Evolutionary conservation across 2,329 filamentous ascomycete species (phyloP), one percentile per base, ranked within the genome.

Genomic region (Neonectria punicea): DNA sequence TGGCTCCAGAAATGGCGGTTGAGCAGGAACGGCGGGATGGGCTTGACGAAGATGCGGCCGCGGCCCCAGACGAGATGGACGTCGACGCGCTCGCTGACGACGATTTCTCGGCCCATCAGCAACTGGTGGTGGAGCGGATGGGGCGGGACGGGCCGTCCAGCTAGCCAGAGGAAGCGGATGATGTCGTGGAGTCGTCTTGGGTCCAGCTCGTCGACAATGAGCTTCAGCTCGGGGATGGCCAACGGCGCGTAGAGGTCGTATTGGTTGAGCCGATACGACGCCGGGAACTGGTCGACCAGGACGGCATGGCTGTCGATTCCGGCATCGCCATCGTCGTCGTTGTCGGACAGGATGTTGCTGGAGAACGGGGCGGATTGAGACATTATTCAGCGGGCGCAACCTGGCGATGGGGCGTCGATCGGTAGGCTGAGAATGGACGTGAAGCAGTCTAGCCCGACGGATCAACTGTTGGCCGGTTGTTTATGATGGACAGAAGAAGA

Each of bases 31-130:
- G 71, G 61, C 0, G 83, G 83, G 1, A 82, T 63, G 0, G 81
- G 80, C 61, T 82, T 82, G 11, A 82, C 50, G 46, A 73, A 73
- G 20, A 82, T 81, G 46, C 77, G 75, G 11, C 76, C 75, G 18
- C 74, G 75, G 51, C 76, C 73, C 80, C 80, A 82, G 32, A 82
- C 70, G 47, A 81, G 76, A 53, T 82, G 80, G 25, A 82, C 71
- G 28, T 80, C 77, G 10, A 79, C 70, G 14, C 73, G 74, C 56
- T 82, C 80, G 18, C 78, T 80, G 53, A 82, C 68, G 39, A 72
- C 61, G 41, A 82, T 77, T 1, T 79, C 75, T 46, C 79, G 73
- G 1, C 63, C 70, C 32, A 78, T 66, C 16, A 79, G 65, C 9
- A 74, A 56, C 55, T 82, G 80, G 50, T 81, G 71, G 61, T 81